Percentiles rank a stretch among this genome's conserved stretches.
These are phyloP conservation scores for Candida pseudocylindracea DNA, from an alignment of 1,139 yeast species.

Conservation along the genomic window DNA sequence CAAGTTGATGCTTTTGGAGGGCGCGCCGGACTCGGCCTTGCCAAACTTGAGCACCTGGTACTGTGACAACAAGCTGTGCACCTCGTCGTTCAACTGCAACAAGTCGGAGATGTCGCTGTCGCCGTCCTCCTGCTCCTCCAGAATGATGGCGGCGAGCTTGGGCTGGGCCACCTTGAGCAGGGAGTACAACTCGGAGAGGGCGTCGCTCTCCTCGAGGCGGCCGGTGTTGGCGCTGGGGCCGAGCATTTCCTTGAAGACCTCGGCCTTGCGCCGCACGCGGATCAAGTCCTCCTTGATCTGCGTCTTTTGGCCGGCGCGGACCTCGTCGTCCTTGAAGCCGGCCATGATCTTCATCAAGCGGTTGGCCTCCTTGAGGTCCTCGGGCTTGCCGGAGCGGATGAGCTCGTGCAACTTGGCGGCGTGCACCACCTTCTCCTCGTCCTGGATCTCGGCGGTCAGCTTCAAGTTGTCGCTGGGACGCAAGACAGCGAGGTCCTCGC, in stretches of 20 bases:
- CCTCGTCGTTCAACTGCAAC: constrained; percentile 51
- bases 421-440: constrained; percentile 83
- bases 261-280: constrained; percentile 73
- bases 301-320: constrained; percentile 39
- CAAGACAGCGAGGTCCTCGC: constrained; percentile 83
- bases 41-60: constrained; percentile 48
- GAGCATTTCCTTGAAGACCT: constrained; percentile 77
- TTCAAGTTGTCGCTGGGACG: constrained; percentile 81
- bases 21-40: constrained; percentile 33
- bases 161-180: constrained; percentile 76
- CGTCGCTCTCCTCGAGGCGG: constrained; percentile 35
- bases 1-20: constrained; percentile 26
- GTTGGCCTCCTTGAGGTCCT: constrained; percentile 89
- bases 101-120: constrained; percentile 46
- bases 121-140: constrained; percentile 33
- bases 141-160: constrained; percentile 62
- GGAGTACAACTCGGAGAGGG: constrained; percentile 55
- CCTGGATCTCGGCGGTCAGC: constrained; percentile 74
- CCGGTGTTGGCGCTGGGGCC: constrained; percentile 26
- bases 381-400: constrained; percentile 88
- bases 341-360: constrained; percentile 96
- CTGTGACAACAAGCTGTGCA: constrained; percentile 47
- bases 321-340: constrained; percentile 73
- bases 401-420: constrained; percentile 90
- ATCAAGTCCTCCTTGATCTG: constrained; percentile 72